Evolutionary conservation across 805 yeast species (phyloP), one percentile per base, ranked within the genome.

Genomic region (Wickerhamomyces chaumierensis): DNA sequence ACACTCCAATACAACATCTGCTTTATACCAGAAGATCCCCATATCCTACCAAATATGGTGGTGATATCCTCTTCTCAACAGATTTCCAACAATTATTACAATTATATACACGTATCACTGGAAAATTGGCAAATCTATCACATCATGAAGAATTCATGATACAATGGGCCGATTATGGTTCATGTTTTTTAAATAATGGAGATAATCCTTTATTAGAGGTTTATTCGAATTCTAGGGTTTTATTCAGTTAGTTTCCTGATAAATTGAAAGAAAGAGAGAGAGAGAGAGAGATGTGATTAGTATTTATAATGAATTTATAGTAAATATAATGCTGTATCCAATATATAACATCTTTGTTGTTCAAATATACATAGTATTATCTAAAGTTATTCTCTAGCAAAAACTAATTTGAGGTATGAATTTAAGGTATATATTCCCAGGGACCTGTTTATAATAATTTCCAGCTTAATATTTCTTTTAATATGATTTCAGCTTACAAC

Each of bases 31-130:
- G 45, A 64, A 67, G 40, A 80, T 81, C 78, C 69, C 83, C 4
- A 77, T 84, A 77, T 55, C 78, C 85, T 88, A 80, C 73, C n/a
- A 69, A 79, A 31, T 94, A 83, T 53, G 95, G 95, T 0, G 81
- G 70, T 51, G 94, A 85, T 56, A 84, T 85, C 37, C 75, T 83
- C 80, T 85, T 85, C 52, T 84, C 94, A 9, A 85, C 94, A 0
- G 81, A 85, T 51, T 86, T 85, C 56, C 59, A 61, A 7, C 61
- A 76, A 8, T 74, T 77, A 4, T 65, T 72, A 32, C 80, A 77
- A 36, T 43, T 84, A 42, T 86, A 85, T 52, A 62, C 65, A 15
- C 71, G 71, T 43, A 71, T 82, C 14, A 71, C 78, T 17, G 86
- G 86, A 0, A 79, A 73, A 48, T 55, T 68, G 3, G 68, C 78